Evolutionary conservation across 352 stramenopile species (phyloP).

Genomic region (Globisporangium sylvaticum): DNA sequence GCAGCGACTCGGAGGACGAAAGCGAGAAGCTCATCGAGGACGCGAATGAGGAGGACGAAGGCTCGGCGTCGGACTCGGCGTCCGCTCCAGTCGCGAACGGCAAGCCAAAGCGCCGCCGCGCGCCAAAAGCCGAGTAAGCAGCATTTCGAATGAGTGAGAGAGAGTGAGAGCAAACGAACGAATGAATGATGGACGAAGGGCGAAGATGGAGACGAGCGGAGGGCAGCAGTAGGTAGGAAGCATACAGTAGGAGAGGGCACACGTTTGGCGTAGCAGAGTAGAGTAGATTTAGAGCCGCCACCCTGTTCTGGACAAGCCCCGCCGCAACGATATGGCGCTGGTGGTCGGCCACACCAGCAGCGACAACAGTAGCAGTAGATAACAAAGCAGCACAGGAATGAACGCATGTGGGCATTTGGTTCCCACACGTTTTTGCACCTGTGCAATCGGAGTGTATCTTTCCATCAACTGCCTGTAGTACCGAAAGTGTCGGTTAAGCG

Average conservation of each 20-base stretch:
- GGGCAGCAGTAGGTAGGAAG: background rate
- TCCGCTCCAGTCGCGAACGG: conserved; percentile 9
- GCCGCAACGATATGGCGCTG: background rate
- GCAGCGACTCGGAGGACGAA: conserved; percentile 73
- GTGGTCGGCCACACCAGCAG: background rate
- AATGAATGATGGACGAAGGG: background rate
- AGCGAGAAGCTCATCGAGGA: conserved; percentile 28
- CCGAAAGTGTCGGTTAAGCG: background rate
- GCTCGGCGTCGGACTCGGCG: conserved; percentile 16
- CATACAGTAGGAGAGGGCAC: background rate
- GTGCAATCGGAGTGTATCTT: background rate
- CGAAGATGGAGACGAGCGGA: background rate
- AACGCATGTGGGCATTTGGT: background rate
- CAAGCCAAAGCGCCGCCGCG: conserved; percentile 55
- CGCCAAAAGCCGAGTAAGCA: conserved; percentile 60
- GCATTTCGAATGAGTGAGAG: background rate
- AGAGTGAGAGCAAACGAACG: conserved; percentile 1
- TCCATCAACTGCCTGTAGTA: background rate
- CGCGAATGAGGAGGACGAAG: conserved; percentile 17
- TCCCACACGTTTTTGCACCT: background rate
- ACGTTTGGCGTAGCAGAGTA: background rate
- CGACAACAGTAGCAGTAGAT: background rate
- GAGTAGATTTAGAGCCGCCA: conserved; percentile 5
- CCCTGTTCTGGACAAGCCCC: background rate
- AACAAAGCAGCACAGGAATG: background rate